A percentile compares a stretch with the other conserved stretches of the same genome.
These are phyloP conservation scores for Neonectria punicea DNA, from an alignment of 2,329 filamentous ascomycete species.

Conservation along the genomic window DNA sequence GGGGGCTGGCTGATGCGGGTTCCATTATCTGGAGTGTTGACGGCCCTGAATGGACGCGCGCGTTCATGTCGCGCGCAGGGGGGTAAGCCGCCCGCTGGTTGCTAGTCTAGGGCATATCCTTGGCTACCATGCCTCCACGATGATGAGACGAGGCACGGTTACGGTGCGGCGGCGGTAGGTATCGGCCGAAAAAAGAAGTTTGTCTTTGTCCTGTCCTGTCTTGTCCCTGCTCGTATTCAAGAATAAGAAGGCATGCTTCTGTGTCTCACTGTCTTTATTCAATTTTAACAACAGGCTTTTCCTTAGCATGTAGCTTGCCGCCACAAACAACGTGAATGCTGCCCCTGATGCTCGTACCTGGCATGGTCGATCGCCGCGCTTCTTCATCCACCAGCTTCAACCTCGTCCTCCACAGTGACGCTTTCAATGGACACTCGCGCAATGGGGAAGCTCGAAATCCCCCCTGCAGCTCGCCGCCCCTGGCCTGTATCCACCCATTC, in stretches of 20 bases:
- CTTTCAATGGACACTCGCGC: slow-evolving; percentile 7
- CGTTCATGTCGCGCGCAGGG: slow-evolving; percentile 31
- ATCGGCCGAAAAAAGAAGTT: slow-evolving; percentile 15
- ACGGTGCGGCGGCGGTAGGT: neutral
- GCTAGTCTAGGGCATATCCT: neutral
- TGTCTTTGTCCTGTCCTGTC: slow-evolving; percentile 18
- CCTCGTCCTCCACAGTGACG: slow-evolving; percentile 20
- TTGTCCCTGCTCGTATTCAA: slow-evolving; percentile 10
- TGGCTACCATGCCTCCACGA: neutral
- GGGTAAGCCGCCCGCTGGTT: neutral
- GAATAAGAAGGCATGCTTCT: neutral
- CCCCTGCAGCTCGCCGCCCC: slow-evolving; percentile 16
- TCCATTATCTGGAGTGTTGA: slow-evolving; percentile 3
- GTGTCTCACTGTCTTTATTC: neutral
- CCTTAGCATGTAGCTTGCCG: neutral
- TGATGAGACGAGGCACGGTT: neutral
- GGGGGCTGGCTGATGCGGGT: neutral
- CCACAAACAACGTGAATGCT: neutral
- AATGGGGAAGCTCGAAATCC: slow-evolving; percentile 3
- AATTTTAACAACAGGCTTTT: neutral
- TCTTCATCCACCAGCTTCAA: neutral
- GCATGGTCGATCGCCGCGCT: neutral
- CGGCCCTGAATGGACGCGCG: slow-evolving; percentile 12
- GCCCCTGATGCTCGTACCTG: neutral
- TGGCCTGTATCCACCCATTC: slow-evolving; percentile 12